These are phyloP conservation scores for Tetraselmis striata DNA, from an alignment of 139 green algal genomes.

Conservation along the genomic window DNA sequence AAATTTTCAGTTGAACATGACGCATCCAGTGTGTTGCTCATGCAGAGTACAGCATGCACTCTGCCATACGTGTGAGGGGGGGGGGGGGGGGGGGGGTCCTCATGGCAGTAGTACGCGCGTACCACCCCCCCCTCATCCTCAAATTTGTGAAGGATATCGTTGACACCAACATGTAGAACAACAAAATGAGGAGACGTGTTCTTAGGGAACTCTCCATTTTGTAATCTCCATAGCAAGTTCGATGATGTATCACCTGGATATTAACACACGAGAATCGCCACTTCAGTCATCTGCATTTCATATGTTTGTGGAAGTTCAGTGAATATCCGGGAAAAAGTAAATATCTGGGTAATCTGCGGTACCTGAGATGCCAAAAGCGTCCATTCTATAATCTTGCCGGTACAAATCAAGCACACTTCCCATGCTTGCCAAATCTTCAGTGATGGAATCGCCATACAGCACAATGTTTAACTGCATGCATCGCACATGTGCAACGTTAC, in stretches of 20 bases:
- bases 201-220: background rate
- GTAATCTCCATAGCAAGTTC: background rate
- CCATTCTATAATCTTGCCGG: background rate
- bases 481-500: too few species aligned
- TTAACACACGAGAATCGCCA: background rate
- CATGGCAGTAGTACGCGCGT: background rate
- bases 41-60: background rate
- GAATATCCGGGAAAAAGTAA: background rate
- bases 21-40: background rate
- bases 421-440: background rate
- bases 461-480: background rate
- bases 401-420: background rate
- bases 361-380: background rate
- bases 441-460: background rate
- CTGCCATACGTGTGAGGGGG: background rate
- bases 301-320: background rate
- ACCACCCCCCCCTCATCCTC: background rate
- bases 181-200: background rate
- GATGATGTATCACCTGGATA: background rate
- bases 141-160: background rate
- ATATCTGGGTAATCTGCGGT: background rate
- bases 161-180: background rate
- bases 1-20: background rate
- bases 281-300: background rate
- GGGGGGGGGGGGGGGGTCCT: too few species aligned